These are phyloP conservation scores for Eragrostis nindensis DNA, from an alignment of 176 grass and related monocot species.

Conservation along the genomic window DNA sequence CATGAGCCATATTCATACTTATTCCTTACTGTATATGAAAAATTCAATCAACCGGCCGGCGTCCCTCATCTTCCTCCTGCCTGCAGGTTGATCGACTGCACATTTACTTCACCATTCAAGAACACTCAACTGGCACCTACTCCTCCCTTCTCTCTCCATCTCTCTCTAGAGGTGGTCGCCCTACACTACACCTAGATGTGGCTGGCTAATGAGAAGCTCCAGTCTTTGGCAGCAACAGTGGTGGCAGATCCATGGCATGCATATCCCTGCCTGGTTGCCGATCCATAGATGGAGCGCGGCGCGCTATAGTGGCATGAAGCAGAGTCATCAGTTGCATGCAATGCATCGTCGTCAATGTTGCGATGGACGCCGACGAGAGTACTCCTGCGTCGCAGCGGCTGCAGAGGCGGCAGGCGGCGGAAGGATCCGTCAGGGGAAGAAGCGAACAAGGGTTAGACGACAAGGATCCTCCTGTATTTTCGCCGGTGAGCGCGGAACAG, in stretches of 20 bases:
- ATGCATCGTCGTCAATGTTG: constrained; percentile 23
- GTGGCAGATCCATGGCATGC: not conserved
- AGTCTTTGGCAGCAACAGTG: not conserved
- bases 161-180: not conserved
- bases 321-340: no score
- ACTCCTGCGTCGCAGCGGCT: not conserved
- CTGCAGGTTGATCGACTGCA: not conserved
- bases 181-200: no score
- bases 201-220: not conserved
- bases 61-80: not conserved
- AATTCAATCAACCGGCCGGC: not conserved
- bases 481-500: constrained; percentile 43
- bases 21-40: not conserved
- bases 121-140: constrained; percentile 36
- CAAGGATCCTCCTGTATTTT: constrained; percentile 40
- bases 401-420: not conserved
- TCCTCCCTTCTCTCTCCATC: not conserved
- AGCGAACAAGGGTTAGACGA: constrained; percentile 55
- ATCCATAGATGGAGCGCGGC: not conserved
- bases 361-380: not conserved
- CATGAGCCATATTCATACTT: constrained; percentile 8
- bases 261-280: not conserved
- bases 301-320: not conserved
- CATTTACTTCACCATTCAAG: constrained; percentile 37
- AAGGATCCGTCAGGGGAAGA: constrained; percentile 53